Evolutionary conservation across 305 asterid genomes (phyloP), one percentile per base, ranked within the genome.

Genomic region (Coffea humblotiana): DNA sequence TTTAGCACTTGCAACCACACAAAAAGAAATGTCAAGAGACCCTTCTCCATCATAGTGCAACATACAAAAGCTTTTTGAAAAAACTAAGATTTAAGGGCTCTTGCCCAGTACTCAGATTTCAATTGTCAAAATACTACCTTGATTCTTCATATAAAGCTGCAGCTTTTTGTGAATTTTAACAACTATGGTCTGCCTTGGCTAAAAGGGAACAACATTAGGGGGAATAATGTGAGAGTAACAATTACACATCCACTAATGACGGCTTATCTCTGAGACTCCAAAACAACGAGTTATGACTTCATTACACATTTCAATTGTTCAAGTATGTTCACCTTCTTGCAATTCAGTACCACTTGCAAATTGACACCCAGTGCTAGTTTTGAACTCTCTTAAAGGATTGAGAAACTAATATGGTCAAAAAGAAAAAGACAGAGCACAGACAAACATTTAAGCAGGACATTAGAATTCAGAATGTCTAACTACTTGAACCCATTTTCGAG

Each of bases 1-100:
- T 85, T 79, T 94, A 78, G 96, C 97, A 85, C 98, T 94, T 79
- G 89, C 89, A 88, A 86, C 56, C 80, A 87, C 81, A 80, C 82
- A 37, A 78, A 56, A 72, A 43, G 21, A 47, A 48, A 9, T 16
- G 27, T 58, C 49, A 10, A 52, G 21, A 68, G 37, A 37, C 56
- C 78, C 23, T 8, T 37, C 0, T 15, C 23, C 21, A 21, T 37
- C 54, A 52, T 10, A 43, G 45, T 8, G 19, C 21, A 60, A 71
- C 23, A 37, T 7, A 35, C 37, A 35, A 49, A 64, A 15, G 74
- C 18, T 23, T 48, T 6, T 35, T 45, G 35, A 71, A 60, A 4
- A 32, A 18, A 18, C 6, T 32, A 40, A 25, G 19, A 32, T 19
- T 1, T 63, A 25, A 25, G 29, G 15, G 29, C 3, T 23, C 14